These are phyloP conservation scores for Phytophthora sp. DNA, from an alignment of 352 stramenopile genomes.

Conservation along the genomic window DNA sequence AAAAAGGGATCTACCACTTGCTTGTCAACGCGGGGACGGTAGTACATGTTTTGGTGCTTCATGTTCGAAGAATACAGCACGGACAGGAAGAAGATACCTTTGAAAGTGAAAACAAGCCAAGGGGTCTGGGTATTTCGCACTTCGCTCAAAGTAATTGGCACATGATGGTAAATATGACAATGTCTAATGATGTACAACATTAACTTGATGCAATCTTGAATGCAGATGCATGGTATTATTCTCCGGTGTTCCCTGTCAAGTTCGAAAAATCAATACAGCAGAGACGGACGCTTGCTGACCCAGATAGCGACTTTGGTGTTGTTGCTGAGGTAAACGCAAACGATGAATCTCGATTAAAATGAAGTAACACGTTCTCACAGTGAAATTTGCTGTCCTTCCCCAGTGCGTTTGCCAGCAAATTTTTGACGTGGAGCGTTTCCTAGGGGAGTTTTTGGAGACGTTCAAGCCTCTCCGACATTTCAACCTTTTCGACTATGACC, in stretches of 20 bases:
- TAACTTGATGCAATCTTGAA: neutral
- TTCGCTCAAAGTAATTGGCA: conserved; percentile 38
- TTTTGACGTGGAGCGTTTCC: conserved; percentile 66
- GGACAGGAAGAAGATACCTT: neutral
- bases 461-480: conserved; percentile 45
- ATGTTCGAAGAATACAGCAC: conserved; percentile 6
- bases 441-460: conserved; percentile 49
- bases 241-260: conserved; percentile 48
- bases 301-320: neutral
- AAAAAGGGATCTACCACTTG: conserved; percentile 43
- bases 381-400: neutral
- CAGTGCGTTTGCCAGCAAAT: conserved; percentile 54
- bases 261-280: conserved; percentile 16
- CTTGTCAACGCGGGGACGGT: conserved; percentile 50
- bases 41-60: conserved; percentile 45
- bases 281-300: neutral
- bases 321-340: conserved; percentile 31
- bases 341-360: too few species aligned
- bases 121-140: conserved; percentile 19
- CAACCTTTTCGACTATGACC: conserved; percentile 69
- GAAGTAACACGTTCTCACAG: too few species aligned
- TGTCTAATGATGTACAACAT: neutral
- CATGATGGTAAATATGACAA: neutral
- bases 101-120: neutral
- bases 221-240: conserved; percentile 47